Base-by-base conservation (phyloP, 2,329 filamentous ascomycete species). In the Oidium heveae region DNA sequence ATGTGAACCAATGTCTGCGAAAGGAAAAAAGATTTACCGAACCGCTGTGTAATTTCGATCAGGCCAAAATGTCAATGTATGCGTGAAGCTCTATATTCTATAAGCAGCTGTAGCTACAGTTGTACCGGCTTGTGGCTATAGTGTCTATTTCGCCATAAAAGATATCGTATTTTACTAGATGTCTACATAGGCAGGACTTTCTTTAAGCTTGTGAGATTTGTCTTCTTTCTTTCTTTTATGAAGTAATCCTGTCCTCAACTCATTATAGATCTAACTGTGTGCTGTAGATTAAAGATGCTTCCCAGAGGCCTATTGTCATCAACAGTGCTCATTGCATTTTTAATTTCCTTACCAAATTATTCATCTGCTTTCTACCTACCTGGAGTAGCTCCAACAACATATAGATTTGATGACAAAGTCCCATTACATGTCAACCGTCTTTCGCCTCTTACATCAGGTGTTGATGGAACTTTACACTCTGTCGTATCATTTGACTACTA, bases 401-500 rank as follows among this genome's bases (percentile, higher is more conserved):
- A 98, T 72, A 79, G 84, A 63, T 70, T 72, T 54, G 84, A 80
- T 64, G 84, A 91, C 62, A 71, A 71, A 28, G 91, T 98, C 24
- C 86, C 88, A 24, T 76, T 98, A 52, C 82, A 85, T 64, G 91
- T 98, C 67, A 98, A 98, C 71, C 82, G 82, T 65, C 82, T 98
- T 63, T 91, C 86, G 44, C 89, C 91, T 4, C 79, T 88, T 49
- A 80, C 86, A 49, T 83, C 84, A 44, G 74, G 77, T 57, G 74
- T 77, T 59, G 86, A 94, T 68, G 77, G 82, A 28, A 82, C 86
- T 61, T 74, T 96, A 43, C 86, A 87, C 66, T 93, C 88, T n/a
- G 82, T 94, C 55, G 81, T 96, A 63, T 85, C 89, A 4, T 98
- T 85, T 73, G 89, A 96, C 69, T 96, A 98, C 72, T 98, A 98